Percentiles rank a stretch among this genome's conserved stretches.
Conservation (phyloP, 495 filamentous ascomycete species). For the Thermothielavioides terrestris region DNA sequence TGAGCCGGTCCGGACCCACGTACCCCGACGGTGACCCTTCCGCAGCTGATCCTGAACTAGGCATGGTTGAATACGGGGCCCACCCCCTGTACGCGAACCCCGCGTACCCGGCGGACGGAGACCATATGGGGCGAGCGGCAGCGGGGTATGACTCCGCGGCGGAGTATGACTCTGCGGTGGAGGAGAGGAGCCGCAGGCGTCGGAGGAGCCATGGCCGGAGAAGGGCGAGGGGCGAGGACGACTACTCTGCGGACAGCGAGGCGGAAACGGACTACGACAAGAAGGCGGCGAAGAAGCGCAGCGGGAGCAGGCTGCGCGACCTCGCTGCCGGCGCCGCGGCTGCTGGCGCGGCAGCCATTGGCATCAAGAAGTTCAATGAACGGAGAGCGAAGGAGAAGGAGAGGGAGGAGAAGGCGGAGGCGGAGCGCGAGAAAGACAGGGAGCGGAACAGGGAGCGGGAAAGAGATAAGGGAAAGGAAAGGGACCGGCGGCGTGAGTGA, state of each 20-base stretch:
- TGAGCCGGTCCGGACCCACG: slow-evolving; percentile 43
- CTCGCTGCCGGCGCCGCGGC: slow-evolving; percentile 61
- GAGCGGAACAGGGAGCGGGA: slow-evolving; percentile 18
- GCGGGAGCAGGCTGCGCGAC: slow-evolving; percentile 52
- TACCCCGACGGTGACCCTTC: slow-evolving; percentile 34
- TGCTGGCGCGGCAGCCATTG: slow-evolving; percentile 66
- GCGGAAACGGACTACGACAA: slow-evolving; percentile 27
- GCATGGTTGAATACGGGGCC: slow-evolving; percentile 75
- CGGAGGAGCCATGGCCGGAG: slow-evolving; percentile 13
- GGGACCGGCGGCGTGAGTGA: slow-evolving; percentile 31
- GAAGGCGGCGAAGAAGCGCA: slow-evolving; percentile 48
- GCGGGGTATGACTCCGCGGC: slow-evolving; percentile 27
- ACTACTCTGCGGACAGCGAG: slow-evolving; percentile 26
- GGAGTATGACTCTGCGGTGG: slow-evolving; percentile 27
- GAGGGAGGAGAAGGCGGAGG: slow-evolving; percentile 33
- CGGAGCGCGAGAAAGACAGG: slow-evolving; percentile 23
- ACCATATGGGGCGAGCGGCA: slow-evolving; percentile 5
- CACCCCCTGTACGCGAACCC: slow-evolving; percentile 44
- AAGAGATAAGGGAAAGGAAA: slow-evolving; percentile 28
- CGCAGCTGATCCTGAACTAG: slow-evolving; percentile 55
- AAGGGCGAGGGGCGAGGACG: slow-evolving; percentile 8
- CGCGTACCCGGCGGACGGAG: slow-evolving; percentile 7
- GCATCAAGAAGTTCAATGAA: slow-evolving; percentile 65
- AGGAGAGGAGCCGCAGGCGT: slow-evolving; percentile 22
- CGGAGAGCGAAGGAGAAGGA: slow-evolving; percentile 25